Percentiles rank a stretch among this genome's conserved stretches.
phyloP scores from a whole-genome alignment of 495 filamentous ascomycete genomes.

The Lasiosphaeriaceae sp. region DNA sequence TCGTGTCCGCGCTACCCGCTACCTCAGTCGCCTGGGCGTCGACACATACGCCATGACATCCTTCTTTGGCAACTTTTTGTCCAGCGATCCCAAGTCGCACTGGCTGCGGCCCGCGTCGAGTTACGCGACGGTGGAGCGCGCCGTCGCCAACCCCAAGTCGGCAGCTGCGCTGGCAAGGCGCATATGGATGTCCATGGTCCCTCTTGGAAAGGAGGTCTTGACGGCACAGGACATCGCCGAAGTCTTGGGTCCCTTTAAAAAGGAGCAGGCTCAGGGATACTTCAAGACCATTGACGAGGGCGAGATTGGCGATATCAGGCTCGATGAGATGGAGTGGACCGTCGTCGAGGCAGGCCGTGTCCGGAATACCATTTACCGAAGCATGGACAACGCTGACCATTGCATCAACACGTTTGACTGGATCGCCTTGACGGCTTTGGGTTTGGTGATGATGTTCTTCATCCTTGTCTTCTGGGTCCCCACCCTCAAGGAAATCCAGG shows the following conservation, averaged over 20 bases:
- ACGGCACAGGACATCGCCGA: constrained; percentile 26
- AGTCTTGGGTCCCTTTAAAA: constrained; percentile 25
- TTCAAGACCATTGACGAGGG: constrained; percentile 28
- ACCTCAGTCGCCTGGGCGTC: constrained; percentile 21
- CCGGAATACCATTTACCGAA: constrained; percentile 25
- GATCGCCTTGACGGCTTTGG: constrained; percentile 44
- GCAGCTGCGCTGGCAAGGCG: constrained; percentile 46
- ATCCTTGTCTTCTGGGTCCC: constrained; percentile 33
- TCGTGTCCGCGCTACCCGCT: constrained; percentile 20
- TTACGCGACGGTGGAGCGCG: constrained; percentile 26
- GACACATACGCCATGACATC: constrained; percentile 26
- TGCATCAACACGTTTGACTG: constrained; percentile 32
- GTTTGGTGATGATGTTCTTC: constrained; percentile 65
- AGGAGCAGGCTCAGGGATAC: constrained; percentile 23
- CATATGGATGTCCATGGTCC: constrained; percentile 31
- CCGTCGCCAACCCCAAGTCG: constrained; percentile 25
- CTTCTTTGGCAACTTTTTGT: constrained; percentile 30
- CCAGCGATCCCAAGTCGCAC: constrained; percentile 19
- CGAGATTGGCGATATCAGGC: constrained; percentile 27
- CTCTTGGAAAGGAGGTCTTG: constrained; percentile 22
- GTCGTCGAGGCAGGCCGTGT: constrained; percentile 22
- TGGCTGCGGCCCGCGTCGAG: constrained; percentile 24
- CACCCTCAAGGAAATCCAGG: constrained; percentile 24
- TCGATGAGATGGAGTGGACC: constrained; percentile 29
- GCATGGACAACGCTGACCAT: constrained; percentile 29